Base-by-base conservation (phyloP, 1,284 basidiomycete genomes). In the Earliella scabrosa region DNA sequence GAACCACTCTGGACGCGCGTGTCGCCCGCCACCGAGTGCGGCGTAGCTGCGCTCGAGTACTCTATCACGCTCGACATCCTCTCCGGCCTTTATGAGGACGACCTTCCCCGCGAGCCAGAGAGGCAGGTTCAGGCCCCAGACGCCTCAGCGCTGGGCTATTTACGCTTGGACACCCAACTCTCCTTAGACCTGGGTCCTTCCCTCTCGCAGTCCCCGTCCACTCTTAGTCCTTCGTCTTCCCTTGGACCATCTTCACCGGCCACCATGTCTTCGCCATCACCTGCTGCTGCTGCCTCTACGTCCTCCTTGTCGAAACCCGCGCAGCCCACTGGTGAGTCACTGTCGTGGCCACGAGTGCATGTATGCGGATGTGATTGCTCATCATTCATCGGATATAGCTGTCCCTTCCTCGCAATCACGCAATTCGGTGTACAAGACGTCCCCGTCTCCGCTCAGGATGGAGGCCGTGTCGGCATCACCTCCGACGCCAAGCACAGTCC, bases 1-100 rank as follows among this genome's bases (percentile, higher is more conserved):
- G 55, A 59, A 34, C 57, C 52, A 11, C 61, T 69, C 32, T 63
- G 71, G 48, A 73, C 71, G 26, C 75, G 71, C 26, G 75, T 90
- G 39, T 56, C 49, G 64, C 77, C 56, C 75, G 84, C 65, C 68
- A 78, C 54, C 55, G 67, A 76, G 5, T 72, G 82, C 21, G 88
- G 85, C n/a, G 86, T 92, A 39, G 85, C 87, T 49, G 85, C 85
- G 39, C 76, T 92, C 44, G 90, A 92, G 63, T 87, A 83, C 63
- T 88, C 89, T 11, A 81, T 84, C 54, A 70, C 76, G 20, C 67
- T 90, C 24, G 88, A 92, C 63, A 72, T 79, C 21, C 74, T 90
- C 70, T 83, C 82, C 26, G 82, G 77, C 16, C 63, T 75, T 23
- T 64, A 63, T 49, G 66, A 64, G 50, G 56, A 61, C 27, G 59